Conservation (phyloP, 129 eudicot species). For the Flaveria sonorensis region DNA sequence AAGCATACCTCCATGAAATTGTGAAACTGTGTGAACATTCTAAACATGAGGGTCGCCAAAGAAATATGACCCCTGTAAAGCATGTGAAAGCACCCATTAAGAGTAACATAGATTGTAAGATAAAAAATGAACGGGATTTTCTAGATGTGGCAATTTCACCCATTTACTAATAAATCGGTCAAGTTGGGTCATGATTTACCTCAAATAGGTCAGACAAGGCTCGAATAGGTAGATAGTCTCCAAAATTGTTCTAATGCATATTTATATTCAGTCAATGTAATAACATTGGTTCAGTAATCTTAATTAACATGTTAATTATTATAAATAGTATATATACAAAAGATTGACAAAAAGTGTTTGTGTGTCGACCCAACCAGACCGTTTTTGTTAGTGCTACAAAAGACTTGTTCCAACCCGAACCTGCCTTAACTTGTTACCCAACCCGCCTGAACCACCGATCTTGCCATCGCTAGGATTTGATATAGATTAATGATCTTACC, state of each 20-base stretch:
- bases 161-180: background rate
- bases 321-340: background rate
- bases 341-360: background rate
- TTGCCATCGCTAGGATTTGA: background rate
- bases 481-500: slow-evolving; percentile 46
- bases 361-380: background rate
- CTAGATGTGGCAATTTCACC: background rate
- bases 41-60: slow-evolving; percentile 78
- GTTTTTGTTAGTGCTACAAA: background rate
- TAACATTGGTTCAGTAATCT: background rate
- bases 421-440: background rate
- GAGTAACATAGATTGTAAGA: background rate
- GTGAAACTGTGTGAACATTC: slow-evolving; percentile 98
- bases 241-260: background rate
- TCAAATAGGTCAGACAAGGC: background rate
- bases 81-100: slow-evolving; percentile 7
- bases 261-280: background rate
- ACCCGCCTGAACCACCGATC: background rate
- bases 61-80: slow-evolving; percentile 78
- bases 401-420: background rate
- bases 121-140: background rate
- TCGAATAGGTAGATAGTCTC: background rate
- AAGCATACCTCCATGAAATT: slow-evolving; percentile 93
- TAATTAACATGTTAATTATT: background rate
- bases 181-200: background rate